These are phyloP conservation scores for Hippophae tibetana DNA, from an alignment of 306 rosid species.

Conservation along the genomic window DNA sequence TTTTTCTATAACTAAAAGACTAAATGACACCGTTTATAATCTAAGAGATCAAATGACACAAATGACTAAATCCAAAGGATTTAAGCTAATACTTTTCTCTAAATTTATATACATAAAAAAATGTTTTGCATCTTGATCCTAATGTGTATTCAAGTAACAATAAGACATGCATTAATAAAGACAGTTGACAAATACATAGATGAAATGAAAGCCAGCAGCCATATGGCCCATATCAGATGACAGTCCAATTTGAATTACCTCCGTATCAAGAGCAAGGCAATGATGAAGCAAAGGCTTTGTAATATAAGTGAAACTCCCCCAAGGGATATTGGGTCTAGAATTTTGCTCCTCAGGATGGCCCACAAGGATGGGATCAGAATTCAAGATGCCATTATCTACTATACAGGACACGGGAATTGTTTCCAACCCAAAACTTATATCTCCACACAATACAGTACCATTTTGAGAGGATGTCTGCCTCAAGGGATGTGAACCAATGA, in stretches of 20 bases:
- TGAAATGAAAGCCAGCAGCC: conserved; percentile 12
- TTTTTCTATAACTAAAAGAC: too few species aligned
- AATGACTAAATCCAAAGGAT: too few species aligned
- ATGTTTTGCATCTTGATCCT: too few species aligned
- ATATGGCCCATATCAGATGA: not conserved
- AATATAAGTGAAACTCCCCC: conserved; percentile 75
- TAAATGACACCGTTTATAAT: too few species aligned
- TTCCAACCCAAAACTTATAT: conserved; percentile 91
- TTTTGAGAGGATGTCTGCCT: conserved; percentile 37
- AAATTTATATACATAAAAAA: too few species aligned
- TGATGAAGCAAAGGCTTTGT: conserved; percentile 63
- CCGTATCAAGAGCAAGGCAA: conserved; percentile 47
- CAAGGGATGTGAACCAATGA: conserved; percentile 44
- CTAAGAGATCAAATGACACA: too few species aligned
- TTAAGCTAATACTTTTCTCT: too few species aligned
- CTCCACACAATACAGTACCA: conserved; percentile 56
- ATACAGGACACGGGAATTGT: conserved; percentile 66
- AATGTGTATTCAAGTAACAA: too few species aligned
- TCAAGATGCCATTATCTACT: conserved; percentile 48
- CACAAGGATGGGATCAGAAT: conserved; percentile 34
- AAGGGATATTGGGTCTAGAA: conserved; percentile 39
- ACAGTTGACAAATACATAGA: not conserved
- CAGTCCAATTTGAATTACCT: conserved; percentile 44
- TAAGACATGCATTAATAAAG: too few species aligned
- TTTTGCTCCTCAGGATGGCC: conserved; percentile 34